Conservation (phyloP, 148 eudicot species). For the Dianthus caryophyllus region DNA sequence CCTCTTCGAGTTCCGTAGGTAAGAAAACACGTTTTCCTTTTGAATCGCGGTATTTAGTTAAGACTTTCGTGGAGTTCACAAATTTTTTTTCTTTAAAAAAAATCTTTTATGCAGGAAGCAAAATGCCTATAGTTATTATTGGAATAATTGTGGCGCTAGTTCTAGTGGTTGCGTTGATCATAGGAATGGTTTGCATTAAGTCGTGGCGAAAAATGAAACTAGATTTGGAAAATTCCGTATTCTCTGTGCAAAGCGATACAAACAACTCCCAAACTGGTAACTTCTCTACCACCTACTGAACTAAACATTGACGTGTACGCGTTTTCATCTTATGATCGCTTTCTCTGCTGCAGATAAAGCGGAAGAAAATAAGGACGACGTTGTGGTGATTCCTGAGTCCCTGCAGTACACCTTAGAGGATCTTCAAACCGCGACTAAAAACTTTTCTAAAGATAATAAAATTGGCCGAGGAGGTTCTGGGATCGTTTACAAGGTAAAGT, state of each 20-base stretch:
- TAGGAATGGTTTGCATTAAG: background rate
- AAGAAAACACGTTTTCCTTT: too few relatives aligned
- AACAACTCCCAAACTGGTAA: background rate
- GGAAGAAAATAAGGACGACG: background rate
- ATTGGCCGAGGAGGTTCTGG: constrained; percentile 30
- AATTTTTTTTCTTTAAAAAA: too few relatives aligned
- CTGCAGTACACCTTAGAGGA: constrained; percentile 17
- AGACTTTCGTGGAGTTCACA: too few relatives aligned
- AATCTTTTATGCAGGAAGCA: constrained; percentile 12
- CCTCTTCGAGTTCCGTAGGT: too few relatives aligned
- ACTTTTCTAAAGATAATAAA: constrained; percentile 21
- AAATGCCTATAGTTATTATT: background rate
- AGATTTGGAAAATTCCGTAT: background rate
- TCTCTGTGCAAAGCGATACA: background rate
- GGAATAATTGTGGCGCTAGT: background rate
- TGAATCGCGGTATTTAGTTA: too few relatives aligned
- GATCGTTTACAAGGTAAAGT: constrained; percentile 23
- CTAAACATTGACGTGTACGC: too few relatives aligned
- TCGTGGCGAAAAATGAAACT: background rate
- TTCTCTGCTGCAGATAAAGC: too few relatives aligned
- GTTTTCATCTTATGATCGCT: background rate
- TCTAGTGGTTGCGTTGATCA: background rate
- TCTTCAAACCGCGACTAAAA: constrained; percentile 23
- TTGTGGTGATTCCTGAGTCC: constrained; percentile 9
- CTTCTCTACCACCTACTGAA: background rate